Conservation (phyloP, 352 stramenopile species). For the Phytophthora meadii region DNA sequence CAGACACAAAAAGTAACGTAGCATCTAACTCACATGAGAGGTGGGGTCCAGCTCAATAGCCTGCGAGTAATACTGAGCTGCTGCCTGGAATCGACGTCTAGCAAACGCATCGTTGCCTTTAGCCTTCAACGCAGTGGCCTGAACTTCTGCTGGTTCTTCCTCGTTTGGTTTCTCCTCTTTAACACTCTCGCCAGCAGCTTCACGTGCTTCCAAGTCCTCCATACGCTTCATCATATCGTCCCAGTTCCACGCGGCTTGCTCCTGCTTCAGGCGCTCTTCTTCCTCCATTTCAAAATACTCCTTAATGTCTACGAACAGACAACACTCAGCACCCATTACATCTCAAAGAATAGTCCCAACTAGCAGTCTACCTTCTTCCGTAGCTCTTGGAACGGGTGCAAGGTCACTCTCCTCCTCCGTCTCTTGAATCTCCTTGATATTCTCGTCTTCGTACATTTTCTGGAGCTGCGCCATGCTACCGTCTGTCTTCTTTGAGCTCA, state of each 20-base stretch:
- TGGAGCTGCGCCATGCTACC: slow-evolving; percentile 73
- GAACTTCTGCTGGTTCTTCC: slow-evolving; percentile 32
- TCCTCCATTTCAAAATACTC: slow-evolving; percentile 89
- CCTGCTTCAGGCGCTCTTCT: slow-evolving; percentile 73
- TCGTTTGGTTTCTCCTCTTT: slow-evolving; percentile 41
- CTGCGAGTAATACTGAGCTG: slow-evolving; percentile 88
- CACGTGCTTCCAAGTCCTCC: slow-evolving; percentile 79
- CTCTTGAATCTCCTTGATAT: slow-evolving; percentile 88
- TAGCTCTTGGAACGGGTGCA: slow-evolving; percentile 44
- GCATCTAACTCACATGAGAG: slow-evolving; percentile 62
- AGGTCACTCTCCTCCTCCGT: slow-evolving; percentile 80
- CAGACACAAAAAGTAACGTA: background rate
- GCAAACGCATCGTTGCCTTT: slow-evolving; percentile 86
- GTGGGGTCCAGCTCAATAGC: slow-evolving; percentile 80
- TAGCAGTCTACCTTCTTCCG: slow-evolving; percentile 60
- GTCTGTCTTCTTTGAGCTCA: slow-evolving; percentile 73
- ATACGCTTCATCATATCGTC: slow-evolving; percentile 89
- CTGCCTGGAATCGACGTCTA: slow-evolving; percentile 75
- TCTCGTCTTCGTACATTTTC: slow-evolving; percentile 87
- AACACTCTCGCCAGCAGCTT: slow-evolving; percentile 42
- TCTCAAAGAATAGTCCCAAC: background rate
- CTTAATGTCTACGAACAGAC: slow-evolving; percentile 56
- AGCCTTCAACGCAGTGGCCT: slow-evolving; percentile 62
- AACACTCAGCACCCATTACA: background rate
- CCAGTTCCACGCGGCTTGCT: slow-evolving; percentile 76